Evolutionary conservation across 1,139 yeast species (phyloP), one percentile per base, ranked within the genome.

Genomic region (Scheffersomyces stambukii): DNA sequence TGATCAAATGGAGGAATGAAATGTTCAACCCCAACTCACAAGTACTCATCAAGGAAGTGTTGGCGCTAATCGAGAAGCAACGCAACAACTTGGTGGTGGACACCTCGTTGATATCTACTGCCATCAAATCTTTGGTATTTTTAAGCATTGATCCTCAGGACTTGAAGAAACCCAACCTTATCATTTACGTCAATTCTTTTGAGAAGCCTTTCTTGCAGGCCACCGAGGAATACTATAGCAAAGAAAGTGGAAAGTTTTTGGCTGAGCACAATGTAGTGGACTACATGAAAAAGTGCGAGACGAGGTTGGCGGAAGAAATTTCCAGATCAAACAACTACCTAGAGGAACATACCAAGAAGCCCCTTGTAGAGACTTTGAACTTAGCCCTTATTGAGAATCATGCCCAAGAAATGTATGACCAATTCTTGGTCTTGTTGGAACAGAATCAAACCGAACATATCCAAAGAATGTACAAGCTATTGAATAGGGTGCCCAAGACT

Each of bases 211-310:
- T 88, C 52, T 65, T 91, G 42, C 75, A 72, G 19, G 78, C 75
- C 32, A 89, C 98, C 1, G 73, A 70, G 31, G 75, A 70, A 23
- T 91, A 82, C 54, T 91, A 89, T 56, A 60, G 66, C 22, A 64
- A 64, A 27, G 96, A 89, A 55, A 78, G 94, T 28, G 62, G 66
- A 13, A 68, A 68, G 29, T 88, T 78, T 51, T 64, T 91, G 40
- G 59, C 72, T 4, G 73, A 75, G 23, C 83, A 86, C 53, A 82
- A 88, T 43, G 94, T 89, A 28, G 91, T 89, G 21, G 95, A 86
- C 50, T 91, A 91, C 58, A 81, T 91, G 76, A 77, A 75, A 42
- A 85, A 82, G 54, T 95, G 95, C 28, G 89, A 84, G 46, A 69
- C 75, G 26, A 70, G 96, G 40, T 75, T 91, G 27, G 74, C 75